phyloP scores from a whole-genome alignment of 2,329 filamentous ascomycete species.

The Didymella lethalis region DNA sequence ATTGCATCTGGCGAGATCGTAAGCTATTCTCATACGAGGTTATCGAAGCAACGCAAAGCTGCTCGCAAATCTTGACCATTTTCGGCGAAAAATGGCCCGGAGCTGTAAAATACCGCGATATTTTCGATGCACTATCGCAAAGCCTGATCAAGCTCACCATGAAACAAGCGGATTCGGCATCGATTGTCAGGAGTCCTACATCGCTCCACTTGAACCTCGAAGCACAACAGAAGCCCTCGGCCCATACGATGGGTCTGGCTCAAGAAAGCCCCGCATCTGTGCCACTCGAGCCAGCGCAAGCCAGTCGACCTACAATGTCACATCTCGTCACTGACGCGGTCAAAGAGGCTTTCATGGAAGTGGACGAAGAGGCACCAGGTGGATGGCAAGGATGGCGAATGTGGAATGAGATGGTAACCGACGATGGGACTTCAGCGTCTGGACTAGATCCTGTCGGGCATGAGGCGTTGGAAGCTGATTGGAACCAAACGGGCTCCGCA shows the following conservation, averaged over 20 bases:
- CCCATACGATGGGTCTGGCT: background rate
- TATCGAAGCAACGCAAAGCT: conserved; percentile 36
- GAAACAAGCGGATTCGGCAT: background rate
- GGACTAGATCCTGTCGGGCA: background rate
- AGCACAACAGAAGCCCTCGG: background rate
- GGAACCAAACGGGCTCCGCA: background rate
- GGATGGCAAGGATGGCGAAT: conserved; percentile 41
- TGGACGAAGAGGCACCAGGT: conserved; percentile 38
- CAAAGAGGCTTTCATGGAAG: conserved; percentile 42
- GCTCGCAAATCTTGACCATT: conserved; percentile 37
- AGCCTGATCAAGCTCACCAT: conserved; percentile 28
- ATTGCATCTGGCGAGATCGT: conserved; percentile 39
- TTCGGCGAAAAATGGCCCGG: conserved; percentile 42
- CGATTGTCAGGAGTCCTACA: background rate
- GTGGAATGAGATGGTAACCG: conserved; percentile 39
- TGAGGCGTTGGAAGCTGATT: background rate
- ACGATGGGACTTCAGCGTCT: background rate
- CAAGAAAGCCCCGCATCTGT: background rate
- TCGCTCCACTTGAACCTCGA: conserved; percentile 4
- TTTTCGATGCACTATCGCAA: conserved; percentile 35
- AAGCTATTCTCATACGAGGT: conserved; percentile 37
- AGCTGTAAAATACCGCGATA: conserved; percentile 40
- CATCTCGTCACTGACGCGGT: conserved; percentile 35
- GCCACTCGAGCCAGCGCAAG: background rate
- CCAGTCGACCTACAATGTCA: conserved; percentile 17